Evolutionary conservation across 1,284 basidiomycete species (phyloP).

Genomic region (Moesziomyces antarcticus): DNA sequence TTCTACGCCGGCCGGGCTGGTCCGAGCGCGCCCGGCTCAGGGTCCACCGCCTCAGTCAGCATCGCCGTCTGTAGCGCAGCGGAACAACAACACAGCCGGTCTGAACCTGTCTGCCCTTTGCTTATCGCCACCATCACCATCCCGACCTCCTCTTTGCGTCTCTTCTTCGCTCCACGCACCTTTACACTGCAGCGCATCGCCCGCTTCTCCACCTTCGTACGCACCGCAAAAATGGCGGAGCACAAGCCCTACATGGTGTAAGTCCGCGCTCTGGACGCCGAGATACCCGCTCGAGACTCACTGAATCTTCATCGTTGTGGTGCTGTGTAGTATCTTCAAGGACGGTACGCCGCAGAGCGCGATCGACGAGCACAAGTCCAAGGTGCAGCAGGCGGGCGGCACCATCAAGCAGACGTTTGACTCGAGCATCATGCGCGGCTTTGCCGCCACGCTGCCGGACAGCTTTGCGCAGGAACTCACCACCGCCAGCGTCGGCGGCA

Average conservation of each 20-base stretch:
- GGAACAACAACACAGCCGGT: not conserved
- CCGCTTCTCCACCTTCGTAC: slow-evolving; percentile 11
- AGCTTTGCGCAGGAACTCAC: slow-evolving; percentile 41
- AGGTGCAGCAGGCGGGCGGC: slow-evolving; percentile 53
- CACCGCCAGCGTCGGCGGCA: slow-evolving; percentile 37
- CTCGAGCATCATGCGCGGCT: slow-evolving; percentile 58
- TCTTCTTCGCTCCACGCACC: not conserved
- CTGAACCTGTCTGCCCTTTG: not conserved
- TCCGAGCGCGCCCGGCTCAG: not conserved
- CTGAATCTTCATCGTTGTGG: not conserved
- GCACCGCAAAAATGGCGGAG: slow-evolving; percentile 38
- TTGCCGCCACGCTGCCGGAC: slow-evolving; percentile 53
- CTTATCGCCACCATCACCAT: not conserved
- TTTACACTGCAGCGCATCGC: not conserved
- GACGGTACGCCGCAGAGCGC: slow-evolving; percentile 36
- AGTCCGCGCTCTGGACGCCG: slow-evolving; percentile 3
- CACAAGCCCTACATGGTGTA: slow-evolving; percentile 60
- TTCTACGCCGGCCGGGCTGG: not conserved
- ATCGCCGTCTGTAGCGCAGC: no score
- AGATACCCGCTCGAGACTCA: not conserved
- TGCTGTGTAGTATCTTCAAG: slow-evolving; percentile 54
- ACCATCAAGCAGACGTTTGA: slow-evolving; percentile 60
- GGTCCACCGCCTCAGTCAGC: not conserved
- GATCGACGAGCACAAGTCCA: slow-evolving; percentile 52
- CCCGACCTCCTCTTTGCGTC: not conserved